These are phyloP conservation scores for Fusarium clavum DNA, from an alignment of 2,329 filamentous ascomycete genomes.

Conservation along the genomic window DNA sequence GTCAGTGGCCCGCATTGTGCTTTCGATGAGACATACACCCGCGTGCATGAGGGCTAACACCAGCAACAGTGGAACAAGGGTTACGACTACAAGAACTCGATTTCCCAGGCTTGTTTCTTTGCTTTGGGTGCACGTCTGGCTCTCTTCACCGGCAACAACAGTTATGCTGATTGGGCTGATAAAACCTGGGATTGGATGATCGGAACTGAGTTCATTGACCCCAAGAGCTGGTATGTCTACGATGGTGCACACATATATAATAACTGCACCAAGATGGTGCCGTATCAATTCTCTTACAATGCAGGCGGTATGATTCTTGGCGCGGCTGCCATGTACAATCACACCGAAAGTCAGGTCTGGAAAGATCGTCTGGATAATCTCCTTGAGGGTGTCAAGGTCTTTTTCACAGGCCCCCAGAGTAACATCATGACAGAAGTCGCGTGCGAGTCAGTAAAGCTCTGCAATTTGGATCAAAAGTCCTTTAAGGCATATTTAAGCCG, in stretches of 20 bases:
- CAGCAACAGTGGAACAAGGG: conserved; percentile 74
- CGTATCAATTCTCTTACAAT: conserved; percentile 78
- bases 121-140: conserved; percentile 75
- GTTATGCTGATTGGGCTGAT: conserved; percentile 82
- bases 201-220: conserved; percentile 67
- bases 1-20: conserved; percentile 7
- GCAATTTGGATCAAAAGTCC: conserved; percentile 71
- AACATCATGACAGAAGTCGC: conserved; percentile 73
- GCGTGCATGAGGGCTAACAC: conserved; percentile 12
- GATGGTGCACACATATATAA: conserved; percentile 69
- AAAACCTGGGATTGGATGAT: conserved; percentile 78
- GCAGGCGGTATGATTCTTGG: conserved; percentile 74
- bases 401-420: conserved; percentile 64
- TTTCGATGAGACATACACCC: neutral
- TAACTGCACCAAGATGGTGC: conserved; percentile 69
- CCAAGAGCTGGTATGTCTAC: conserved; percentile 67
- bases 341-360: conserved; percentile 66
- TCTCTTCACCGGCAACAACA: conserved; percentile 79
- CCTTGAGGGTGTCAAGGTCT: conserved; percentile 64
- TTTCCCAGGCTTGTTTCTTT: conserved; percentile 72
- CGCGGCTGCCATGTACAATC: conserved; percentile 76
- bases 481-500: conserved; percentile 73
- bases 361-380: conserved; percentile 67
- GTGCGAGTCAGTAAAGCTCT: conserved; percentile 71
- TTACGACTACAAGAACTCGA: conserved; percentile 80